Percentiles rank a stretch among this genome's conserved stretches.
These are phyloP conservation scores for Nyssa sinensis DNA, from an alignment of 148 eudicot species.

Conservation along the genomic window DNA sequence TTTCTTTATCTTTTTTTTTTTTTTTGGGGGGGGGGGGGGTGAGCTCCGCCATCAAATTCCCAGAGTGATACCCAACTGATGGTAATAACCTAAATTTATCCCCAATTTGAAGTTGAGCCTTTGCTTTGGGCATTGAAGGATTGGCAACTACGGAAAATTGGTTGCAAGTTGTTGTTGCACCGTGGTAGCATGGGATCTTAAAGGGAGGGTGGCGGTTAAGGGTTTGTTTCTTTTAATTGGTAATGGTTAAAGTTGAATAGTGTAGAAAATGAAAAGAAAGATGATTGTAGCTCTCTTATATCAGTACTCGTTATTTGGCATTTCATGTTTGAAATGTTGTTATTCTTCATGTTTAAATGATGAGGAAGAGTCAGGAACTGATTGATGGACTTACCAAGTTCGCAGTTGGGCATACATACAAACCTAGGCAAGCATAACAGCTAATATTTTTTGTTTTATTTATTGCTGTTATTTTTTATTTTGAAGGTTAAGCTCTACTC, in stretches of 20 bases:
- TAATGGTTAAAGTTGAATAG: not conserved
- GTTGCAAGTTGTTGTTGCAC: too few relatives aligned
- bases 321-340: not conserved
- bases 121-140: too few relatives aligned
- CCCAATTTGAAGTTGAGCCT: not conserved
- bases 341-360: not conserved
- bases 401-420: not conserved
- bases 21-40: too few relatives aligned
- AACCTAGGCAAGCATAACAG: not conserved
- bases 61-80: not conserved
- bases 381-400: not conserved
- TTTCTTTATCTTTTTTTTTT: too few relatives aligned
- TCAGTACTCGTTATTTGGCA: not conserved
- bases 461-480: too few relatives aligned
- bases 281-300: not conserved
- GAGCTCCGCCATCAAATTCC: not conserved
- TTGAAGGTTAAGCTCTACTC: slow-evolving; percentile 73
- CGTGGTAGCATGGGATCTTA: too few relatives aligned
- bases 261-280: not conserved
- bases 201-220: too few relatives aligned
- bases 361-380: not conserved
- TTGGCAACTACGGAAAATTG: not conserved
- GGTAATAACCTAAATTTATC: not conserved
- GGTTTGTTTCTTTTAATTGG: too few relatives aligned
- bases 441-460: not conserved